These are phyloP conservation scores for Colletotrichum sp. DNA, from an alignment of 2,329 filamentous ascomycete genomes.

Conservation along the genomic window DNA sequence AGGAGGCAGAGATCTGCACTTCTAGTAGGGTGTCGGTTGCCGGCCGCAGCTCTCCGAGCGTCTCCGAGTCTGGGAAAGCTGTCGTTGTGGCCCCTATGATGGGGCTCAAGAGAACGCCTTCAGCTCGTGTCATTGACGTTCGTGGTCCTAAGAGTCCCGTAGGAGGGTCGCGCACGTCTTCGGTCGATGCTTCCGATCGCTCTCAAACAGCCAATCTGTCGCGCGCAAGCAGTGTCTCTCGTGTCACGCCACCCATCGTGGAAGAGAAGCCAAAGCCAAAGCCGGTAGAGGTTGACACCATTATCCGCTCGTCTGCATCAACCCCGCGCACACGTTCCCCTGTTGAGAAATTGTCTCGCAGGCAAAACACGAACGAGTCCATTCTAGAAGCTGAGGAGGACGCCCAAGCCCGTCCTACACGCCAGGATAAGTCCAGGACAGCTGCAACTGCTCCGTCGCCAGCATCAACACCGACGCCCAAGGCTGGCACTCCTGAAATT, in stretches of 20 bases:
- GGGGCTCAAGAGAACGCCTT: constrained; percentile 49
- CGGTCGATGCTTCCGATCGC: constrained; percentile 50
- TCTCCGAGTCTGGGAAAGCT: constrained; percentile 50
- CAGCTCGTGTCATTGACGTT: constrained; percentile 64
- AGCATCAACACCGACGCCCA: constrained; percentile 1
- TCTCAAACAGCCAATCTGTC: constrained; percentile 45
- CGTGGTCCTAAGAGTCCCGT: constrained; percentile 55
- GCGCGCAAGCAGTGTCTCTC: constrained; percentile 42
- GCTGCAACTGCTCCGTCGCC: not conserved
- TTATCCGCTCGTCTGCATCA: constrained; percentile 14
- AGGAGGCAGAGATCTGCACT: constrained; percentile 62
- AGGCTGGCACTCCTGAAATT: constrained; percentile 6
- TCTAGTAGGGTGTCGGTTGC: constrained; percentile 61
- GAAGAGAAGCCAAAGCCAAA: constrained; percentile 39
- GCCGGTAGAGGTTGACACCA: constrained; percentile 24
- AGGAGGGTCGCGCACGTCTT: constrained; percentile 52
- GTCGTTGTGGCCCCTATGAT: constrained; percentile 38
- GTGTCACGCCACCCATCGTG: constrained; percentile 40
- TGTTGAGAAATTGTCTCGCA: constrained; percentile 34
- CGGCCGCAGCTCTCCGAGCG: constrained; percentile 54
- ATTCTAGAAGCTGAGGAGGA: constrained; percentile 52
- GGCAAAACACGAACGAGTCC: constrained; percentile 31
- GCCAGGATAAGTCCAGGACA: not conserved
- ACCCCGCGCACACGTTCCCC: constrained; percentile 33
- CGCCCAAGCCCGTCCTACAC: constrained; percentile 21